Base-by-base conservation (phyloP, 2,329 filamentous ascomycete genomes). In the Conoideocrella luteorostrata region DNA sequence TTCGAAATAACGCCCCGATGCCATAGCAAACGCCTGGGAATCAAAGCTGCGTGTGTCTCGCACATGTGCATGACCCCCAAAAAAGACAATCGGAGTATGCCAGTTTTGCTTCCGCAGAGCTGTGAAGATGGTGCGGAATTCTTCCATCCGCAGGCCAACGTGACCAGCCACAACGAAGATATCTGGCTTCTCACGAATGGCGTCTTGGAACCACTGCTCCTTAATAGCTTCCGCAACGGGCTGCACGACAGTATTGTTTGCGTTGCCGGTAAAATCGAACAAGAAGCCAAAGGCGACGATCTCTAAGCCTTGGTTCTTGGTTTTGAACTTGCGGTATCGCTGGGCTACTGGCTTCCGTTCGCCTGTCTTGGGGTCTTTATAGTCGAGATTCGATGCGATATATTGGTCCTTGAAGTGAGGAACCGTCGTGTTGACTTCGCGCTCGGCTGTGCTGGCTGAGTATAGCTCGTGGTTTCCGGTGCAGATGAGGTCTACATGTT, bases 391-490 rank as follows among this genome's bases (percentile, higher is more conserved):
- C 1, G 90, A 96, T 10, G 91, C 86, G 17, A 97, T 69, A 54
- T 97, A 97, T 47, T 77, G 82, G 29, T 81, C 78, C 44, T 78
- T 78, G 66, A 88, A 97, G 58, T 88, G 85, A 2, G 88, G 88
- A 1, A 95, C 86, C 0, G 88, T 95, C 43, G 78, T 77, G 44
- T 80, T 72, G 59, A 86, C 86, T 61, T 97, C 93, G 47, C 82
- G 77, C 41, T 85, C 78, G 17, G 88, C 86, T 1, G 89, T 86
- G 49, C 83, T 82, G 44, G 76, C 70, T 54, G 88, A 80, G 70
- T 98, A 98, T 11, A 98, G 77, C 68, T 98, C 93, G 67, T 98
- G 93, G 57, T 98, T 98, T 39, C 93, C 93, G 1, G 84, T 84
- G 54, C 82, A 91, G 38, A 97, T 75, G 21, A 95, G 68, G 59